Percentiles rank a stretch among this genome's conserved stretches.
Evolutionary conservation across 2,329 filamentous ascomycete genomes (phyloP).

Genomic region (Fusarium torreyae): DNA sequence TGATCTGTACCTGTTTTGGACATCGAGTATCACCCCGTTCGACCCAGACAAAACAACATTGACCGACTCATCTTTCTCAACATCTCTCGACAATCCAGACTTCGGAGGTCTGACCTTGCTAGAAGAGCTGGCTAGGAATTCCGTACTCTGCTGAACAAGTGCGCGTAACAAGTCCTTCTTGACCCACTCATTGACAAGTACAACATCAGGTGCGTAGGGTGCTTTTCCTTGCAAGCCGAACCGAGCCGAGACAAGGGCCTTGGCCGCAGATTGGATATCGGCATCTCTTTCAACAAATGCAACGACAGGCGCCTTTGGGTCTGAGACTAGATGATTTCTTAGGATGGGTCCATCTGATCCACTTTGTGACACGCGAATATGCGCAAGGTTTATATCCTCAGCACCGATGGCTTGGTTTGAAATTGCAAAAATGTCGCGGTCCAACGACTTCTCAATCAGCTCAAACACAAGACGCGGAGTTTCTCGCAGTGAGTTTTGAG

Average conservation of each 20-base stretch:
- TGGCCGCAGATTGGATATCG: conserved; percentile 35
- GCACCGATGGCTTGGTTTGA: conserved; percentile 1
- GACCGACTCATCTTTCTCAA: conserved; percentile 25
- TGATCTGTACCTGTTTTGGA: conserved; percentile 11
- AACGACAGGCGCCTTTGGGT: conserved; percentile 14
- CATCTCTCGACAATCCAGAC: background rate
- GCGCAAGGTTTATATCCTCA: conserved; percentile 15
- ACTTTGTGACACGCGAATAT: conserved; percentile 25
- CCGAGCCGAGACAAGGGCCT: conserved; percentile 29
- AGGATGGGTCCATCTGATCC: conserved; percentile 11
- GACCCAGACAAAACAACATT: conserved; percentile 29
- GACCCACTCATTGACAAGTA: conserved; percentile 44
- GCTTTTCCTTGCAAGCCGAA: conserved; percentile 38
- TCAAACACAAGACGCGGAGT: conserved; percentile 17
- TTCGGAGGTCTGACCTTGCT: background rate
- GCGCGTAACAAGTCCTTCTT: conserved; percentile 42
- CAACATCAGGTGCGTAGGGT: conserved; percentile 41
- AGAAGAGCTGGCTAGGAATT: background rate
- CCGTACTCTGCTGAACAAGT: conserved; percentile 31
- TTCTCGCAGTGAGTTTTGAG: conserved; percentile 16
- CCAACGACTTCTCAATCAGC: conserved; percentile 21
- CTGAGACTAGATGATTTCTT: conserved; percentile 15
- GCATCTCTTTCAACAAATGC: conserved; percentile 45
- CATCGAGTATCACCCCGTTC: conserved; percentile 25
- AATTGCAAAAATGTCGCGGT: conserved; percentile 24